Evolutionary conservation across 176 grass and related monocot genomes (phyloP).

Genomic region (Eremochloa ophiuroides): DNA sequence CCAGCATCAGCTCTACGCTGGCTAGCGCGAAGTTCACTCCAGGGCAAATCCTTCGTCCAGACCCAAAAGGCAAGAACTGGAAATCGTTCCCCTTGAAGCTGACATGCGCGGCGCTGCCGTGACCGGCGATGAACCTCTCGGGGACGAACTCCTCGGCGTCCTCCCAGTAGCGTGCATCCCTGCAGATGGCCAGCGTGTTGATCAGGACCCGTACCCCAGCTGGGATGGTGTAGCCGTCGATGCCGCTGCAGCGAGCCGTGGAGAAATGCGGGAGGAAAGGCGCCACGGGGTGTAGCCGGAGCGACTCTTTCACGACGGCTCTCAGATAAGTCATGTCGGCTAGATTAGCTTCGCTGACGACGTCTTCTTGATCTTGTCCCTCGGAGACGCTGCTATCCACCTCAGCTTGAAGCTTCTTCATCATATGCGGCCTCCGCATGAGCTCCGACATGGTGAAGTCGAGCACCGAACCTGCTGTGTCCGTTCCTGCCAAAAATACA

Average conservation of each 20-base stretch:
- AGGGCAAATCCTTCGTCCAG: background rate
- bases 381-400: background rate
- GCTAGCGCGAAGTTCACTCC: background rate
- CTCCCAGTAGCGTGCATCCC: background rate
- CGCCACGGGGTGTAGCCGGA: conserved; percentile 16
- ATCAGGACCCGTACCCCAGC: background rate
- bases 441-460: conserved; percentile 42
- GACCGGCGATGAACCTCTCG: background rate
- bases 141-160: background rate
- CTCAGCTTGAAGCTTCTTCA: conserved; percentile 39
- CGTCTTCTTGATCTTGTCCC: background rate
- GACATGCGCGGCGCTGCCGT: background rate
- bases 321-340: conserved; percentile 14
- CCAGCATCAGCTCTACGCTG: background rate
- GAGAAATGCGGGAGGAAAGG: conserved; percentile 40
- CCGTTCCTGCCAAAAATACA: conserved; percentile 39
- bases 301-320: conserved; percentile 35
- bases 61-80: background rate
- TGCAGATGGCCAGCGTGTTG: background rate
- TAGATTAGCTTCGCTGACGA: conserved; percentile 29
- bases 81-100: background rate
- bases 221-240: conserved; percentile 31
- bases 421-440: background rate
- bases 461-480: conserved; percentile 24
- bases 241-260: conserved; percentile 16